Base-by-base conservation (phyloP, 768 basidiomycete genomes). In the Cyclocybe cylindracea region DNA sequence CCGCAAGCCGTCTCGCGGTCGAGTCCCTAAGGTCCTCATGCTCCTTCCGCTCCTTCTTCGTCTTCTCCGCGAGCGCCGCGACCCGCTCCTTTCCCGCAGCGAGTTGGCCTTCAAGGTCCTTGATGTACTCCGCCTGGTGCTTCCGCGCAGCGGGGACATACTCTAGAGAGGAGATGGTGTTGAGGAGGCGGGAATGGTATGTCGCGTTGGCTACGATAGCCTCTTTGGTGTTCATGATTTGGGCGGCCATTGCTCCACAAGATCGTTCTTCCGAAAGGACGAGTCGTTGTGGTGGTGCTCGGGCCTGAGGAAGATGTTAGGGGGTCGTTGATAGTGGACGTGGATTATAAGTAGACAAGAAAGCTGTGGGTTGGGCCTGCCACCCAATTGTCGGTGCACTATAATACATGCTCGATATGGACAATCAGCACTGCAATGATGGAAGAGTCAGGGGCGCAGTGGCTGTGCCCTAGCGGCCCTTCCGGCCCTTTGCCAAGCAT, bases 21-120 rank as follows among this genome's bases (percentile, higher is more conserved):
- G 76, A 74, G 50, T 78, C 71, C 14, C 74, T 62, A 42, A 77
- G 50, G 11, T 61, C 54, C 49, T 72, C 69, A 57, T 79, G 74
- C 48, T 74, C 76, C 58, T 74, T 74, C 45, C 74, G 55, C 56
- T 77, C 75, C 54, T 77, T 78, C 55, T 66, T 74, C 13, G 77
- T 78, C 52, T 68, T 70, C 48, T 66, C 63, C 10, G 62, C 61
- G 14, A 76, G 61, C 19, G 55, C 57, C 41, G 56, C 56, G 24
- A 76, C 55, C 48, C 50, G 66, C 45, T 56, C 56, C 33, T 63
- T 56, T 24, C 65, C 62, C 8, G 51, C 46, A 2, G 48, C 44
- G 14, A 71, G 24, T 53, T 70, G 64, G 6, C 9, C 45, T 51
- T 73, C 63, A 5, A 77, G 60, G 38, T 73, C 72, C 38, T 53